phyloP scores from a whole-genome alignment of 2,329 filamentous ascomycete species.

The Basipetospora chlamydospora region DNA sequence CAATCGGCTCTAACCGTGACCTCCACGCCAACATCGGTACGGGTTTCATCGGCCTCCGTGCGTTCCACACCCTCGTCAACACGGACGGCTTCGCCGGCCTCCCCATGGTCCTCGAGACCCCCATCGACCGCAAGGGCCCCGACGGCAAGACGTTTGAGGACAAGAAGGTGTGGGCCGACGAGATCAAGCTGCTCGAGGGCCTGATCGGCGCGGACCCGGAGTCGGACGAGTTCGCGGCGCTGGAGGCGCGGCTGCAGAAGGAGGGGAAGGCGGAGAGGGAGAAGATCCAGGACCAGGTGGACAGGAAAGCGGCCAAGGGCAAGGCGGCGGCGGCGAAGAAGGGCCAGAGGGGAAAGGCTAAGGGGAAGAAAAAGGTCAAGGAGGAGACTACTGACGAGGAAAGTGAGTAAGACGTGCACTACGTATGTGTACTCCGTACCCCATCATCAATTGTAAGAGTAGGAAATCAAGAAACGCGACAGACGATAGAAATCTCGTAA shows the following conservation, averaged over 20 bases:
- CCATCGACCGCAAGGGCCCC: conserved; percentile 57
- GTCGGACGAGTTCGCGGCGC: conserved; percentile 51
- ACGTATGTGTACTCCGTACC: no score
- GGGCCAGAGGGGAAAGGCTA: conserved; percentile 18
- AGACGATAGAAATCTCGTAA: no score
- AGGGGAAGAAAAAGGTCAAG: conserved; percentile 3
- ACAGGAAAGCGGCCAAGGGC: conserved; percentile 45
- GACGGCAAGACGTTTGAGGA: conserved; percentile 61
- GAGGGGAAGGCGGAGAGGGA: conserved; percentile 57
- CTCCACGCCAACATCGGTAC: conserved; percentile 94
- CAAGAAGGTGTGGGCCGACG: conserved; percentile 72
- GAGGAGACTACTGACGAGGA: conserved; percentile 3
- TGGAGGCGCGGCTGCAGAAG: conserved; percentile 51
- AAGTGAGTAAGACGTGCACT: no score
- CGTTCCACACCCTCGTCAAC: conserved; percentile 88
- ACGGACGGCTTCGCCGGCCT: conserved; percentile 58
- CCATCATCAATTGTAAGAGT: no score
- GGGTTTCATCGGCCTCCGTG: conserved; percentile 76
- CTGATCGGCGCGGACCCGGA: conserved; percentile 74
- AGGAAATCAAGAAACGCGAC: no score
- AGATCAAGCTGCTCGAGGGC: conserved; percentile 88
- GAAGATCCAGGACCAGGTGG: conserved; percentile 64
- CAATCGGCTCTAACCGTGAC: conserved; percentile 67
- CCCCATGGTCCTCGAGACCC: conserved; percentile 94
- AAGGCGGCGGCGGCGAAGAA: conserved; percentile 13